phyloP scores from a whole-genome alignment of 208 protist genomes.

The Acanthamoeba triangularis region DNA sequence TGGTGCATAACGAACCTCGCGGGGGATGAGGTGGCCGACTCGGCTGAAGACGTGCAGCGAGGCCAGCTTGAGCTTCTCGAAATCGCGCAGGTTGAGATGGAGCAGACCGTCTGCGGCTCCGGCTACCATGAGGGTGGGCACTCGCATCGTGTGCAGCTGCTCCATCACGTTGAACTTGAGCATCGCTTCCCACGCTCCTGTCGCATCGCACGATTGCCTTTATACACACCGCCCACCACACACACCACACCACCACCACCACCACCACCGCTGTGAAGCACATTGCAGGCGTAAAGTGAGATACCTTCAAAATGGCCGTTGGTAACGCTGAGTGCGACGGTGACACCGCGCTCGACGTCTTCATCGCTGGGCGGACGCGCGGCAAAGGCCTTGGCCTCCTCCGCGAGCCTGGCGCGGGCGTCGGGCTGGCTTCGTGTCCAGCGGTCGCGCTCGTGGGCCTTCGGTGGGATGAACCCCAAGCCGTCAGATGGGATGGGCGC shows the following conservation, averaged over 20 bases:
- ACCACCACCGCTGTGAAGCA: too few species aligned
- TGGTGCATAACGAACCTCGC: background rate
- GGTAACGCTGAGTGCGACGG: background rate
- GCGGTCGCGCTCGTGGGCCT: slow-evolving; percentile 41
- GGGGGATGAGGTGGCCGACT: slow-evolving; percentile 15
- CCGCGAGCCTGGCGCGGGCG: slow-evolving; percentile 14
- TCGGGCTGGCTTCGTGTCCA: slow-evolving; percentile 23
- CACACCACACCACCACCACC: too few species aligned
- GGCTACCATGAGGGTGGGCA: slow-evolving; percentile 19
- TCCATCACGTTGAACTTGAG: slow-evolving; percentile 30
- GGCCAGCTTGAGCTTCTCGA: background rate
- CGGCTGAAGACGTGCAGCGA: slow-evolving; percentile 41
- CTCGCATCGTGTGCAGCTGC: background rate
- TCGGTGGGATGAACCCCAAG: slow-evolving; percentile 6
- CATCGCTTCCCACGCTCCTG: slow-evolving; percentile 44
- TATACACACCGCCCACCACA: too few species aligned
- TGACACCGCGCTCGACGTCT: background rate
- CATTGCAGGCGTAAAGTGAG: too few species aligned
- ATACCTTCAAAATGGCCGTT: slow-evolving; percentile 29
- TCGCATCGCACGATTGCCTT: too few species aligned
- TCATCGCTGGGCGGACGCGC: background rate
- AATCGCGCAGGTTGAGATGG: background rate
- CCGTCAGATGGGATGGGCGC: slow-evolving; percentile 13
- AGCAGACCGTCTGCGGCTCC: background rate
- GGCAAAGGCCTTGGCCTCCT: slow-evolving; percentile 3